These are phyloP conservation scores for Lachnellula suecica DNA, from an alignment of 2,329 filamentous ascomycete genomes.

Conservation along the genomic window DNA sequence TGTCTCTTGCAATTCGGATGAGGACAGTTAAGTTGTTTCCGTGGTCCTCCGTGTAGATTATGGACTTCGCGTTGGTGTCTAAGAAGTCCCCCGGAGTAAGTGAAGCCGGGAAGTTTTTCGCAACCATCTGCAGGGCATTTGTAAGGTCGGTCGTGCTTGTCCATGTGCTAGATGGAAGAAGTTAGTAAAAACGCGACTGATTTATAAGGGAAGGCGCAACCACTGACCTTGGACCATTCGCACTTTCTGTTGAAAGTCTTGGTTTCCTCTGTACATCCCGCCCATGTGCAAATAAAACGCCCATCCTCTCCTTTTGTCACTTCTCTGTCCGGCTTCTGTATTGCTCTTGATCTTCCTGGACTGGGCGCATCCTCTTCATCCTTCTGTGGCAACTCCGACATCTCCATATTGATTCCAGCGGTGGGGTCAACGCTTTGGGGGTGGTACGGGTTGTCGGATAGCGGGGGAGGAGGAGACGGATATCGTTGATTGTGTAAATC, in stretches of 20 bases:
- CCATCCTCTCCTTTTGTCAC: slow-evolving; percentile 65
- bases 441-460: slow-evolving; percentile 31
- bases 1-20: slow-evolving; percentile 86
- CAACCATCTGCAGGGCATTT: slow-evolving; percentile 81
- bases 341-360: slow-evolving; percentile 43
- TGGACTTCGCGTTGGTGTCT: slow-evolving; percentile 94
- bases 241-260: slow-evolving; percentile 78
- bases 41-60: slow-evolving; percentile 68
- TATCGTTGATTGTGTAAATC: slow-evolving; percentile 28
- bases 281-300: slow-evolving; percentile 73
- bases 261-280: slow-evolving; percentile 64
- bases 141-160: slow-evolving; percentile 94
- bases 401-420: slow-evolving; percentile 23
- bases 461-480: slow-evolving; percentile 29
- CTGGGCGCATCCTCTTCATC: slow-evolving; percentile 29
- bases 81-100: slow-evolving; percentile 86
- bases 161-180: slow-evolving; percentile 78
- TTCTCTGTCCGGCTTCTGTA: slow-evolving; percentile 58
- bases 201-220: not conserved
- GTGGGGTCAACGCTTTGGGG: slow-evolving; percentile 20
- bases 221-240: slow-evolving; percentile 81
- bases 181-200: slow-evolving; percentile 1
- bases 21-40: slow-evolving; percentile 84
- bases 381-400: slow-evolving; percentile 29
- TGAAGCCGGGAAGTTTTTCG: slow-evolving; percentile 90